Evolutionary conservation across 352 stramenopile genomes (phyloP), one percentile per base, ranked within the genome.

Genomic region (Globisporangium emineosum): DNA sequence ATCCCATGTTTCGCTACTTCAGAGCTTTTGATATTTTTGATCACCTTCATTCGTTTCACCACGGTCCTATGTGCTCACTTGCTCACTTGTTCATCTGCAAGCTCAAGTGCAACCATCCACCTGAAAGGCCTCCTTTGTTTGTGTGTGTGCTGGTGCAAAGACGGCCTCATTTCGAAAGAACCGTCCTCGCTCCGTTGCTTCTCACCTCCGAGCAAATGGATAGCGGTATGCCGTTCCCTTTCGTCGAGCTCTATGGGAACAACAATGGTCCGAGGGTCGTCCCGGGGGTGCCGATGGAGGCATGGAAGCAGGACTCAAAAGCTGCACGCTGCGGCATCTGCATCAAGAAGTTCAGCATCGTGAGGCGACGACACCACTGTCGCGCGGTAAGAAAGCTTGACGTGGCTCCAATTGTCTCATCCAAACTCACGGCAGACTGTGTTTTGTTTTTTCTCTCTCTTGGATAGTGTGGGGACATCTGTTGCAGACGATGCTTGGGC

Each of bases 391-490:
- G 77, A 25, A 40, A 10, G 2, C 15, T 40, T 45, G 15, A 21
- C 3, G 17, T n/a, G 13, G 42, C 1, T 15, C 12, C 47, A 52
- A 19, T 27, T 17, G 17, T 15, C 17, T 57, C 8, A 15, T 57
- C 29, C 27, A 17, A 49, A 25, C 70, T 79, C n/a, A 79, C 51
- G 15, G 10, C 51, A 17, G 32, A n/a, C 65, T 45, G 9, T 6
- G 13, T 8, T 17, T 30, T 51, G 33, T 66, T 15, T 43, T 65
- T 21, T 65, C 68, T 55, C 83, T 64, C n/a, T n/a, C n/a, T n/a
- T n/a, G n/a, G n/a, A n/a, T n/a, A 92, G 83, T 90, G 81, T 60
- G 83, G 81, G 17, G 83, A 92, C 42, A 70, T 92, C 60, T 92
- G 77, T 60, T 92, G 81, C 58, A 68, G 79, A 56, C 72, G 79